phyloP scores from a whole-genome alignment of 495 filamentous ascomycete species.

The Penicillium soppii region DNA sequence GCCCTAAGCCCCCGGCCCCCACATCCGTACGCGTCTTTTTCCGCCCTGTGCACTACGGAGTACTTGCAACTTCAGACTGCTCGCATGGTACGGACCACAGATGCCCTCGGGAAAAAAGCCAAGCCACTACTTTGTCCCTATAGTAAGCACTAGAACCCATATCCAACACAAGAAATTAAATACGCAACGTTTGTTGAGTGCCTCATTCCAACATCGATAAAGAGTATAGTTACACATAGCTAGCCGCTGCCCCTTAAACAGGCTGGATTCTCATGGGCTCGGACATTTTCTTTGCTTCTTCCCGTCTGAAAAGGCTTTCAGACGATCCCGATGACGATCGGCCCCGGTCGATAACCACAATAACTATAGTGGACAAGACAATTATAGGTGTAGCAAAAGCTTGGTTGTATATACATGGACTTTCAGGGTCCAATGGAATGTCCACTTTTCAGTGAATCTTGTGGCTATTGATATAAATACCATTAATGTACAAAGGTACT shows the following conservation, averaged over 20 bases:
- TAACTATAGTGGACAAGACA: neutral
- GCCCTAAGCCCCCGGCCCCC: constrained; percentile 7
- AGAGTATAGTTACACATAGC: too few species aligned
- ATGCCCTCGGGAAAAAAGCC: neutral
- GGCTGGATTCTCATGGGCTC: neutral
- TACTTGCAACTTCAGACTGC: neutral
- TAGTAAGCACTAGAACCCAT: neutral
- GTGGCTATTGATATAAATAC: too few species aligned
- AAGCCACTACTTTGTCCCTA: constrained; percentile 6
- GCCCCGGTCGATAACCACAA: constrained; percentile 7
- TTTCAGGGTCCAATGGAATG: neutral
- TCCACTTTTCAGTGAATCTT: too few species aligned
- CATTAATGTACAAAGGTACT: too few species aligned
- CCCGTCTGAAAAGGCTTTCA: neutral
- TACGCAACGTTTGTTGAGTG: neutral
- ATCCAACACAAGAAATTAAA: too few species aligned
- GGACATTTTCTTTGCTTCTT: neutral
- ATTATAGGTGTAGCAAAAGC: constrained; percentile 1
- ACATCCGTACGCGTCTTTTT: constrained; percentile 32
- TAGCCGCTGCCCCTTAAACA: neutral
- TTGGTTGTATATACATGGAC: neutral
- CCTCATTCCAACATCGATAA: neutral
- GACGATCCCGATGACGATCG: constrained; percentile 9
- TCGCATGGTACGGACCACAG: neutral
- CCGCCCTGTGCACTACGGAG: constrained; percentile 6